Evolutionary conservation across 371 early-diverging fungal genomes (phyloP), one percentile per base, ranked within the genome.

Genomic region (Mucor sp.): DNA sequence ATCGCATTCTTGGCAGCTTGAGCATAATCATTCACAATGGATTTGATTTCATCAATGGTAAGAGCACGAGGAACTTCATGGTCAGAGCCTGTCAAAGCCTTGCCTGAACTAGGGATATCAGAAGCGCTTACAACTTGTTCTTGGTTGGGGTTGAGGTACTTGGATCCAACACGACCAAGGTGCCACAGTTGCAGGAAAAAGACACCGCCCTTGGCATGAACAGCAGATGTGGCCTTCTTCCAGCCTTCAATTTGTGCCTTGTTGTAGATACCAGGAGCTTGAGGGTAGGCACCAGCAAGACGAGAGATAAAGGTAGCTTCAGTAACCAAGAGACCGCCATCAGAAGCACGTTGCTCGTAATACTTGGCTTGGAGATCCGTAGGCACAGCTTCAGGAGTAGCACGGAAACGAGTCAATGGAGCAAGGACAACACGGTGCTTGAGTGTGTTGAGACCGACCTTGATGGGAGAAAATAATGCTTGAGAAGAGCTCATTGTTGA

Each of bases 41-140:
- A 62, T 8, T 76, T 67, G 57, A 97, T 95, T 47, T 93, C 87
- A 15, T 83, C 83, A 3, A 80, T 59, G 0, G 84, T 77, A 55
- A 94, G 66, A 44, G 87, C 92, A 33, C 77, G 79, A 27, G 95
- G 94, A 4, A 61, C 63, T 6, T 77, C 83, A 43, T 50, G 32
- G 23, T 41, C 33, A 4, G 0, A 14, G 21, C 65, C 65, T 11
- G 35, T 2, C 12, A 58, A 1, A 5, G 12, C 19, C 12, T 44
- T 33, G 23, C 59, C 60, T 1, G 15, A 12, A 15, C 62, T 41
- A 1, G 66, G 12, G 17, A 68, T 66, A n/a, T 37, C 73, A 0
- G 73, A 72, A 2, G 73, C 69, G 43, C 69, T 68, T 3, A 72
- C 67, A 68, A 37, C 25, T 58, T 44, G 48, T 37, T 57, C 50